A percentile compares a stretch with the other conserved stretches of the same genome.
Conservation (phyloP, 2,329 filamentous ascomycete species). For the Elsinoe fawcettii region DNA sequence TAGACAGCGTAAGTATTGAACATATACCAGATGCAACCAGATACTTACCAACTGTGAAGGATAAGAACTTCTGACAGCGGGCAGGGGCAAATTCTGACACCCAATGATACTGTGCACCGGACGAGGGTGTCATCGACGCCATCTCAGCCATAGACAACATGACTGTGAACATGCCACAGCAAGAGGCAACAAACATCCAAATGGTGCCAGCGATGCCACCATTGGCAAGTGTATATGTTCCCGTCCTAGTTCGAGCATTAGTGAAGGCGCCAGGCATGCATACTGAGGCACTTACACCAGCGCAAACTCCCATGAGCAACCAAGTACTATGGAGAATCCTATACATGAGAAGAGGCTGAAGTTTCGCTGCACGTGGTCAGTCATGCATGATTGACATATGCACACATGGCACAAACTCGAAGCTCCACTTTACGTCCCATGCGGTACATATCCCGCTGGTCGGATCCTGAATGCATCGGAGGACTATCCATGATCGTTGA, state of each 20-base stretch:
- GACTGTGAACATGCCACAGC: conserved; percentile 29
- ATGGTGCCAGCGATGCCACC: conserved; percentile 31
- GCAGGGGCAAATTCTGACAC: conserved; percentile 31
- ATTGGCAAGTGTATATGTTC: conserved; percentile 20
- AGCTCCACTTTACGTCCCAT: conserved; percentile 15
- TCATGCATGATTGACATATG: not conserved
- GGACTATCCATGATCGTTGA: conserved; percentile 11
- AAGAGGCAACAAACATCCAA: conserved; percentile 29
- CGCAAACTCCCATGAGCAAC: conserved; percentile 26
- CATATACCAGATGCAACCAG: not conserved
- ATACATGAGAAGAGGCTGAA: conserved; percentile 24
- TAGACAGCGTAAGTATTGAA: conserved; percentile 17
- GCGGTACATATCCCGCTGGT: conserved; percentile 15
- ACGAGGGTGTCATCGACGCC: conserved; percentile 32
- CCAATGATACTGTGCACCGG: conserved; percentile 32
- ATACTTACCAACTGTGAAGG: conserved; percentile 25
- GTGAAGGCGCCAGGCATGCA: not conserved
- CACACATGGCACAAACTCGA: not conserved
- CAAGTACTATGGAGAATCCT: conserved; percentile 25
- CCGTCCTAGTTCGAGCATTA: conserved; percentile 6
- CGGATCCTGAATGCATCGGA: conserved; percentile 5
- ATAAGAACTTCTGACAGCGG: conserved; percentile 29
- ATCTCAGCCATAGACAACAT: conserved; percentile 30
- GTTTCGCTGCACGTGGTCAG: conserved; percentile 18
- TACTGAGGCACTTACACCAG: conserved; percentile 11